Percentiles rank a stretch among this genome's conserved stretches.
phyloP scores from a whole-genome alignment of 768 basidiomycete species.

The Naganishia vaughanmartiniae region DNA sequence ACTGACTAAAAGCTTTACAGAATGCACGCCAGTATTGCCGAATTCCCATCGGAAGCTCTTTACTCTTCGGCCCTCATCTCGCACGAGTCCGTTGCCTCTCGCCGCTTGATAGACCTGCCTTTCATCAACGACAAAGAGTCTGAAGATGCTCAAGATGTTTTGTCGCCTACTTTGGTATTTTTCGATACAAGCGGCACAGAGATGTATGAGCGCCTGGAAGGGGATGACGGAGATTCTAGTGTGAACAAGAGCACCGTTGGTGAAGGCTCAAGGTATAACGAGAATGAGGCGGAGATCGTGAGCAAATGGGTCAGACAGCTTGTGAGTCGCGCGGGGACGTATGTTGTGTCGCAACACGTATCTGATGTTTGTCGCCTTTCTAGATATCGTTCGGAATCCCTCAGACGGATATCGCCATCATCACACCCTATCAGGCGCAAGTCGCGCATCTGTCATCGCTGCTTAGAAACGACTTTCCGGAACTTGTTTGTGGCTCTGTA shows the following conservation, averaged over 20 bases:
- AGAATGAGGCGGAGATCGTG: conserved; percentile 88
- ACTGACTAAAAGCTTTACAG: conserved; percentile 52
- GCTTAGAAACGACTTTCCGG: conserved; percentile 61
- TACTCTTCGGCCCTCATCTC: conserved; percentile 71
- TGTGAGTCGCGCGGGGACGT: conserved; percentile 55
- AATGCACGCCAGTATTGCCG: conserved; percentile 82
- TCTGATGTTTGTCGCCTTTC: neutral
- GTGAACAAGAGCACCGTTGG: conserved; percentile 27
- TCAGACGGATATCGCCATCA: conserved; percentile 74
- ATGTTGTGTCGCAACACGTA: neutral
- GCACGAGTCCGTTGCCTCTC: conserved; percentile 66
- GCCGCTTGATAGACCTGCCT: conserved; percentile 70
- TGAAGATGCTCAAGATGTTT: conserved; percentile 68
- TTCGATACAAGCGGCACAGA: conserved; percentile 93
- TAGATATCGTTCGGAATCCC: conserved; percentile 65
- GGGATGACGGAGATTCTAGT: conserved; percentile 59
- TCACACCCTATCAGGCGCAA: conserved; percentile 95
- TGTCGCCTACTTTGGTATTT: conserved; percentile 79
- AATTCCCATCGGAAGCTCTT: conserved; percentile 78
- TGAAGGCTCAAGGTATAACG: conserved; percentile 87
- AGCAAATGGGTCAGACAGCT: conserved; percentile 76
- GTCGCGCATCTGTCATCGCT: conserved; percentile 77
- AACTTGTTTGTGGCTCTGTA: conserved; percentile 86
- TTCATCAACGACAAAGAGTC: conserved; percentile 55
- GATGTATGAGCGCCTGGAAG: conserved; percentile 70